Evolutionary conservation across 148 eudicot genomes (phyloP), one percentile per base, ranked within the genome.

Genomic region (Chenopodium formosanum): DNA sequence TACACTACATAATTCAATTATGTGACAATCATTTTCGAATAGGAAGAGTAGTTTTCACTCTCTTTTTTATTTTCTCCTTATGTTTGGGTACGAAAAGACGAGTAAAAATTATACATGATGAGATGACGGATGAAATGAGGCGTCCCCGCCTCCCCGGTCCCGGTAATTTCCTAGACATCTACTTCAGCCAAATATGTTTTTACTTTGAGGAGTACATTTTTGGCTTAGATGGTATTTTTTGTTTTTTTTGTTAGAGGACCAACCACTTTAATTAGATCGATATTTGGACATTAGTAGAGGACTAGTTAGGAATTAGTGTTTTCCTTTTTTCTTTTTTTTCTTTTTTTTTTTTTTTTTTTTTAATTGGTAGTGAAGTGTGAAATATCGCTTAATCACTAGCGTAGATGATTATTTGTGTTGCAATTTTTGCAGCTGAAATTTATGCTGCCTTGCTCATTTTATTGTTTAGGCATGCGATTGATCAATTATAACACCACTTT

Each of bases 91-190:
- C 0, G 12, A 4, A 40, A 34, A 44, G 23, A 70, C 31, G 64
- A 78, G 19, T 40, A 40, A 40, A 40, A 79, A 27, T 78, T 67
- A 31, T 65, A 52, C 76, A 56, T 70, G 44, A 77, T 58, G 82
- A 77, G 82, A 80, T 80, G 68, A 4, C 72, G 53, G 76, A 72
- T 58, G 52, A 76, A 20, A 67, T 11, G 12, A n/a, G 44, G 50
- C 71, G 63, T 80, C 83, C 78, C 83, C 83, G 73, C 44, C 44
- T 40, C 44, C 8, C 44, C 44, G 8, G 44, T 40, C 44, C 44
- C 44, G 78, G 78, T 64, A 70, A 69, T 71, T 69, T 71, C 76
- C 23, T 79, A 5, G 58, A 31, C 4, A 67, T 67, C 70, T 67
- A 25, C 34, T 27, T 71, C 75, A 40, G 27, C 75, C 25, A 71